Evolutionary conservation across 352 stramenopile genomes (phyloP).

Genomic region (Phytophthora chlamydospora): DNA sequence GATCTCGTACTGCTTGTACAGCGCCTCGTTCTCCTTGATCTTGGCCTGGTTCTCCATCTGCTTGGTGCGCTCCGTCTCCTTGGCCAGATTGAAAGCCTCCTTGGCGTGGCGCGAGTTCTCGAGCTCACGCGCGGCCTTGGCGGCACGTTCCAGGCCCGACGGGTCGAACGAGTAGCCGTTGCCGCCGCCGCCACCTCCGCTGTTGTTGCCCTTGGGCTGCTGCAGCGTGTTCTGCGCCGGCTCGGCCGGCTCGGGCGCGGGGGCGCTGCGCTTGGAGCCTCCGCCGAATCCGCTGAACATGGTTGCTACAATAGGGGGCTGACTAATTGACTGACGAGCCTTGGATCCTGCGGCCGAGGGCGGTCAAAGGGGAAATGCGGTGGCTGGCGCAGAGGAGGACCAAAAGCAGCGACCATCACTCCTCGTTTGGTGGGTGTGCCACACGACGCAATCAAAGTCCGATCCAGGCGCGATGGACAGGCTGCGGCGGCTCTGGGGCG

Average conservation of each 20-base stretch:
- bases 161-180: constrained; percentile 94
- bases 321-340: neutral
- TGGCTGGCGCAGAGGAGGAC: constrained; percentile 42
- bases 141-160: constrained; percentile 96
- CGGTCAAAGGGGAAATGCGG: constrained; percentile 25
- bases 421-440: neutral
- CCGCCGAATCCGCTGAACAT: constrained; percentile 78
- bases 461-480: constrained; percentile 30
- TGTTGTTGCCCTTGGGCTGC: constrained; percentile 38
- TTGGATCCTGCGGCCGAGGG: constrained; percentile 22
- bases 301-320: constrained; percentile 6
- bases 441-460: constrained; percentile 10
- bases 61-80: constrained; percentile 96
- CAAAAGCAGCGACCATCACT: too few relatives aligned
- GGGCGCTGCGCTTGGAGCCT: constrained; percentile 38
- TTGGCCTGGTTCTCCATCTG: constrained; percentile 93
- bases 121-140: constrained; percentile 97
- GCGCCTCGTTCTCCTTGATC: constrained; percentile 88
- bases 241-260: constrained; percentile 31
- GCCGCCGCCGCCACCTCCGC: constrained; percentile 19
- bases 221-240: constrained; percentile 42
- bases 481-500: constrained; percentile 25
- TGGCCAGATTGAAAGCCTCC: constrained; percentile 95
- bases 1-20: constrained; percentile 95
- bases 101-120: constrained; percentile 94